A percentile compares a stretch with the other conserved stretches of the same genome.
phyloP scores from a whole-genome alignment of 108 stramenopile species.

The Thalassiosira profunda region DNA sequence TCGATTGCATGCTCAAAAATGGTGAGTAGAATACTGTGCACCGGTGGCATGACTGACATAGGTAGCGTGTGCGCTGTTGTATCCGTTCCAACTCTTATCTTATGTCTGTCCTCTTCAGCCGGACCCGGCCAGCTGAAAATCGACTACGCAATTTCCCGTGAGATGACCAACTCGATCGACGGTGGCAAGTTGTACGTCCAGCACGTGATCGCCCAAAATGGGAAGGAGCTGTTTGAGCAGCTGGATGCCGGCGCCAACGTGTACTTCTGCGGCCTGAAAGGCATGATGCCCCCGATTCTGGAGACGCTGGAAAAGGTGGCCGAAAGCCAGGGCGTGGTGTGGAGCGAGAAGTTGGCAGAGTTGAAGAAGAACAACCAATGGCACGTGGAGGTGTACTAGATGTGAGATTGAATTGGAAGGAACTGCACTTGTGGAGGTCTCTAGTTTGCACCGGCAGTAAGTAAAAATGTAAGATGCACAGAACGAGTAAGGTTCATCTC shows the following conservation, averaged over 20 bases:
- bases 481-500: too few species aligned
- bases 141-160: conserved; percentile 82
- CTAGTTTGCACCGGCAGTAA: too few species aligned
- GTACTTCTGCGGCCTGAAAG: conserved; percentile 93
- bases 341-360: conserved; percentile 59
- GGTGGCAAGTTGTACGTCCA: conserved; percentile 92
- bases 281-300: conserved; percentile 93
- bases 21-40: too few species aligned
- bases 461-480: too few species aligned
- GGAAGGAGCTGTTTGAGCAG: conserved; percentile 63
- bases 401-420: background rate
- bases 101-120: conserved; percentile 17
- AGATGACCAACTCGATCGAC: conserved; percentile 70
- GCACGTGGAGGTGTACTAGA: conserved; percentile 89
- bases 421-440: too few species aligned
- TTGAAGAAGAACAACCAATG: conserved; percentile 76
- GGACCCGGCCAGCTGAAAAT: conserved; percentile 48
- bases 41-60: too few species aligned
- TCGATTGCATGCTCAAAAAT: conserved; percentile 72
- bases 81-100: too few species aligned
- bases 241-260: conserved; percentile 76
- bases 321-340: conserved; percentile 56
- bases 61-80: too few species aligned
- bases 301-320: conserved; percentile 78
- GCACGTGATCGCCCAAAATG: conserved; percentile 74